Evolutionary conservation across 1,284 basidiomycete genomes (phyloP), one percentile per base, ranked within the genome.

Genomic region (Trichosporon asahii): DNA sequence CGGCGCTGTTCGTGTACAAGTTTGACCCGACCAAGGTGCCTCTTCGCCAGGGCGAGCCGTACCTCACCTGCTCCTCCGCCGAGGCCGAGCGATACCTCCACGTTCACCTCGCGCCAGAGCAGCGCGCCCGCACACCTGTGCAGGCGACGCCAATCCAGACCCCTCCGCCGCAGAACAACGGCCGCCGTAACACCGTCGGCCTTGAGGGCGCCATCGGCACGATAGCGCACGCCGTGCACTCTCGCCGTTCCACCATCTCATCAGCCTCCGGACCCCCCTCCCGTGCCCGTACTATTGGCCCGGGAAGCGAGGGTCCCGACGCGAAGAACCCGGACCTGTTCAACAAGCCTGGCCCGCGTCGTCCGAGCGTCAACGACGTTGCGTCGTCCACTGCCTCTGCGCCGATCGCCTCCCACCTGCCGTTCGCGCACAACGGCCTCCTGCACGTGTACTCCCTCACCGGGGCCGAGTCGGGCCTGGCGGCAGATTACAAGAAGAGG

Each of bases 401-500:
- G 65, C 73, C 65, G 65, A 69, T 77, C 29, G 76, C 75, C 1
- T 73, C 75, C 1, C 83, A 83, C 72, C 78, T 84, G 71, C 83
- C 83, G 0, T 78, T 80, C 68, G 76, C 76, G 37, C 77, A 80
- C 40, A 85, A 84, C 76, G 70, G 75, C 55, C 79, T 88, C 35
- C 71, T 88, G 33, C 85, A 86, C 71, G 83, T 86, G 66, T 99
- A 98, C 83, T 90, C 93, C 29, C 85, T 99, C 76, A 94, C 98
- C 80, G 84, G 91, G 70, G 94, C 94, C 18, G 95, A 98, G 85
- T 92, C 90, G 71, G 96, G 96, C 25, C 84, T 98, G 15, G 97
- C 94, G 23, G 95, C 93, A 67, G 96, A 99, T 83, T 99, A 99
- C 83, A 74, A 90, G 76, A 99, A 99, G 87, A 87, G 94, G 73